Evolutionary conservation across 768 basidiomycete species (phyloP), one percentile per base, ranked within the genome.

Genomic region (Suillus subluteus): DNA sequence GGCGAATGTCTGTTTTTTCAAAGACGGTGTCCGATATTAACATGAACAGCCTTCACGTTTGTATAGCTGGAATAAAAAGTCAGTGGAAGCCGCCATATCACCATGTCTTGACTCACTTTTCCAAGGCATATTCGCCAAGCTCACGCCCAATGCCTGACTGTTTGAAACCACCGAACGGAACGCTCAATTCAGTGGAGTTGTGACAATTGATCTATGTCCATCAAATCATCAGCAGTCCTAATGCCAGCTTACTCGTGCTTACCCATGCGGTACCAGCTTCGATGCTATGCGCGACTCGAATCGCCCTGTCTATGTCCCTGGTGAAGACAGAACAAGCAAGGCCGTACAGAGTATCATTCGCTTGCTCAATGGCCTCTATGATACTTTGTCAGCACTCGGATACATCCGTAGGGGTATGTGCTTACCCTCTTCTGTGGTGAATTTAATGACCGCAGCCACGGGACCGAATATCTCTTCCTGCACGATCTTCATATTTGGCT

Each of bases 161-260:
- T 83, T 91, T 91, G 82, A 82, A 91, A 58, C 91, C 90, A 58
- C 90, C 89, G 73, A 90, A 90, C 8, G 90, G 89, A 48, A 89
- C 77, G 64, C 80, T 75, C 11, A 82, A 72, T 68, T 87, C 80
- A 15, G 85, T 73, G 48, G 70, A 67, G 72, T 82, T 81, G 41
- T 74, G 73, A 54, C 79, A 82, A 73, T 84, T 85, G 62, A 84
- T 75, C 82, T 81, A 59, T 41, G 16, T 4, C 3, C 40, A 30
- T 64, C 16, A 40, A n/a, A 64, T 62, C 35, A n/a, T 12, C 46
- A n/a, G 5, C 46, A 30, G 23, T 44, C 37, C 15, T 30, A 4
- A 46, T 4, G 63, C 48, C 66, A 67, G 37, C 46, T 62, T 30
- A 12, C 35, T 18, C 6, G 66, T 23, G 3, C 67, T 67, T n/a